phyloP scores from a whole-genome alignment of 139 green algal species.

The Tetradesmus lagerheimii region DNA sequence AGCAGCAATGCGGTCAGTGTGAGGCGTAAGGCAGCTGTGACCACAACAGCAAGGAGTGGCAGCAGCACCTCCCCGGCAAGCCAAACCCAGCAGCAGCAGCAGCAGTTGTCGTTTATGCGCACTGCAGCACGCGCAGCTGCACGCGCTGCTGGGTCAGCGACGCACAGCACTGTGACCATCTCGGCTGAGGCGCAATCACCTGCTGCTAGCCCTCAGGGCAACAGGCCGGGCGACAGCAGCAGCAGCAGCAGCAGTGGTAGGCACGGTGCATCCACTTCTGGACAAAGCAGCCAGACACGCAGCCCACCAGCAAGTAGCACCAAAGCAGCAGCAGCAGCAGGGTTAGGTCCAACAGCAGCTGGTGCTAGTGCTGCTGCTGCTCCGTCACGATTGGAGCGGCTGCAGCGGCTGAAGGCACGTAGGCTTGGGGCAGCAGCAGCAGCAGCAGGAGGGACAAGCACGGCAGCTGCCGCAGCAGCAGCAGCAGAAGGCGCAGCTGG shows the following conservation, averaged over 20 bases:
- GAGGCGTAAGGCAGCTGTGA: not conserved
- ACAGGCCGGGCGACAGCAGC: not conserved
- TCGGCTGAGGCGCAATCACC: not conserved
- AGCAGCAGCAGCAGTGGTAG: not conserved
- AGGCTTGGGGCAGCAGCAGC: not conserved
- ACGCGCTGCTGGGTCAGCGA: not conserved
- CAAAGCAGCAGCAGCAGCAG: constrained; percentile 6
- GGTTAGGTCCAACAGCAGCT: not conserved
- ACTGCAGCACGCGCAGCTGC: not conserved
- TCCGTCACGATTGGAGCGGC: not conserved
- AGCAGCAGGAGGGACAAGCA: not conserved
- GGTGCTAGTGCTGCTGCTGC: not conserved
- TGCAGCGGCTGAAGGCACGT: not conserved
- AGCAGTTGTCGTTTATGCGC: not conserved
- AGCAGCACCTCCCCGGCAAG: not conserved
- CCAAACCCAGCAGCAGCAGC: not conserved
- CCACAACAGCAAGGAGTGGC: not conserved
- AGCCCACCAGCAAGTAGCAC: not conserved
- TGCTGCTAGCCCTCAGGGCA: not conserved
- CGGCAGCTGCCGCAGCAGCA: not conserved
- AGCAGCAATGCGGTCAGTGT: not conserved
- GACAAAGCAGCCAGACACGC: not conserved
- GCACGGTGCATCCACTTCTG: not conserved
- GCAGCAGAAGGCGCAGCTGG: not conserved
- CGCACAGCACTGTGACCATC: not conserved